phyloP scores from a whole-genome alignment of 2,329 filamentous ascomycete genomes.

The Mycogone perniciosa region DNA sequence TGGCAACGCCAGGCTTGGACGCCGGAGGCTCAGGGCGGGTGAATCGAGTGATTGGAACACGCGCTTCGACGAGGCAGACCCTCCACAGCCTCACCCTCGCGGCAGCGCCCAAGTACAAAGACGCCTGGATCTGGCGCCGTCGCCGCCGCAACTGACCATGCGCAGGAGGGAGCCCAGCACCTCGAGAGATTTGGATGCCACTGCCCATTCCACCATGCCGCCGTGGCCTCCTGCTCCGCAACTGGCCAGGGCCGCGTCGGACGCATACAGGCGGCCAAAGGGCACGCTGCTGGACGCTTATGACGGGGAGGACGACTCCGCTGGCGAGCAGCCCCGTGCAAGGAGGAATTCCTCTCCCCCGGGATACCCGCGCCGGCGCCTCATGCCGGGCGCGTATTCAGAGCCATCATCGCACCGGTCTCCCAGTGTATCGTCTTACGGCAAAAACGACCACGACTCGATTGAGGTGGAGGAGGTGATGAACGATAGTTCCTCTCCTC shows the following conservation, averaged over 20 bases:
- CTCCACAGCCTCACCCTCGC: conserved; percentile 24
- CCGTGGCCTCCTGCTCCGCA: conserved; percentile 19
- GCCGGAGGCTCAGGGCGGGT: conserved; percentile 20
- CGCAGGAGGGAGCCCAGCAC: conserved; percentile 22
- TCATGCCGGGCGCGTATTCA: conserved; percentile 13
- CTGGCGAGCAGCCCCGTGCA: conserved; percentile 8
- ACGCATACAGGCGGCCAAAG: conserved; percentile 25
- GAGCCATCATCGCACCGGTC: conserved; percentile 10
- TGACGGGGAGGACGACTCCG: conserved; percentile 12
- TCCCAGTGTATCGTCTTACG: conserved; percentile 9
- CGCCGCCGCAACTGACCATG: conserved; percentile 15
- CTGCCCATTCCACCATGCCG: conserved; percentile 22
- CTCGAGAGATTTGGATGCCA: conserved; percentile 23
- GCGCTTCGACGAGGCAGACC: conserved; percentile 20
- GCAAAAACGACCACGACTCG: conserved; percentile 15
- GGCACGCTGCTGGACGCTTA: conserved; percentile 17
- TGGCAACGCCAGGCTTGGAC: conserved; percentile 22
- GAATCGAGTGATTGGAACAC: conserved; percentile 14
- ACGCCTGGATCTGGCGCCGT: conserved; percentile 8
- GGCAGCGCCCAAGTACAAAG: conserved; percentile 26
- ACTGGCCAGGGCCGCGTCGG: conserved; percentile 23
- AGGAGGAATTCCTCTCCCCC: conserved; percentile 12
- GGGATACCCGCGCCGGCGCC: conserved; percentile 4
- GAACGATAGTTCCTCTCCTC: conserved; percentile 15
- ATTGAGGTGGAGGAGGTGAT: conserved; percentile 25